Conservation (phyloP, 1,139 yeast species). For the Magnusiomyces sp. region DNA sequence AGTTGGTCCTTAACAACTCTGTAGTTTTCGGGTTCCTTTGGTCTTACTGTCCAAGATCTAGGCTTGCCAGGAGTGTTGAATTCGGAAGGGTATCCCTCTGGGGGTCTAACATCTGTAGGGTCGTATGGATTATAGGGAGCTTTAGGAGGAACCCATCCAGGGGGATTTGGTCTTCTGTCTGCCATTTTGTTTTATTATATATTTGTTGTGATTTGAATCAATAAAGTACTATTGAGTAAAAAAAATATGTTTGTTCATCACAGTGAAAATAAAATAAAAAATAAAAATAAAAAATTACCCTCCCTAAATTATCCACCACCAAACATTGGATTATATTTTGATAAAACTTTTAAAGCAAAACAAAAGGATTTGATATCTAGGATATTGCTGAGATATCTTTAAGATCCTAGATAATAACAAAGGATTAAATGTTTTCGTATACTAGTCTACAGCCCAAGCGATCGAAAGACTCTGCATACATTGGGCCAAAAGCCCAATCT, state of each 20-base stretch:
- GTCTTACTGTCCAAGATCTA: constrained; percentile 48
- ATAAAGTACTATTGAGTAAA: no score
- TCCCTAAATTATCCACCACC: no score
- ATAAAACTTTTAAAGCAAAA: no score
- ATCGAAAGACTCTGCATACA: constrained; percentile 3
- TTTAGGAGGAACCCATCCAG: constrained; percentile 73
- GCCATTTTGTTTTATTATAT: no score
- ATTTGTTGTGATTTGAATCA: not conserved
- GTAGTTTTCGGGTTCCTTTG: constrained; percentile 61
- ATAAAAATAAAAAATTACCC: no score
- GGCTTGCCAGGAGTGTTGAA: constrained; percentile 35
- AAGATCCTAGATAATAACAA: no score
- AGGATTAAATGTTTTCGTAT: constrained; percentile 12
- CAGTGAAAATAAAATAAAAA: no score
- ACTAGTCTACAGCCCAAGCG: constrained; percentile 6
- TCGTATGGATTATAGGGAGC: constrained; percentile 86
- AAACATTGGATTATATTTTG: no score
- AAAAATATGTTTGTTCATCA: no score
- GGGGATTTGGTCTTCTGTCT: constrained; percentile 65
- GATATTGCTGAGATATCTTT: no score
- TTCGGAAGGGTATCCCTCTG: constrained; percentile 82
- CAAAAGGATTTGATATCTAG: no score
- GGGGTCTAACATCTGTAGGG: constrained; percentile 65
- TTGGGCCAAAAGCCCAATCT: constrained; percentile 4
- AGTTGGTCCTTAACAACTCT: constrained; percentile 64